Evolutionary conservation across 176 grass and related monocot genomes (phyloP).

Genomic region (Ensete glaucum): DNA sequence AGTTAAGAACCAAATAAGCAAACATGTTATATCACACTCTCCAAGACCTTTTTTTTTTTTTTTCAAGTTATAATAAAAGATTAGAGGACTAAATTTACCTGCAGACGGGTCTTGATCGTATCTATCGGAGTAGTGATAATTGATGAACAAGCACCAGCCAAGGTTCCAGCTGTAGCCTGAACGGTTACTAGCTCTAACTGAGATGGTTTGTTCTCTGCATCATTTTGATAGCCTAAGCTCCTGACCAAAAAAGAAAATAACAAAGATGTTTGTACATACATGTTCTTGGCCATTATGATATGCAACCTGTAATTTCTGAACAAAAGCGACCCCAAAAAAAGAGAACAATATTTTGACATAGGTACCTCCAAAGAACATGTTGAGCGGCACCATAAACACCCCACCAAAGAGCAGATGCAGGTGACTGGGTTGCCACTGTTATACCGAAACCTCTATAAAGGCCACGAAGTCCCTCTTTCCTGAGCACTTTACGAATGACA

Average conservation of each 20-base stretch:
- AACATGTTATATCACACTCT: not conserved
- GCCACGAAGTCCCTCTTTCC: slow-evolving; percentile 57
- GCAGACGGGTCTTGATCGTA: slow-evolving; percentile 92
- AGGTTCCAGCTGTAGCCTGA: slow-evolving; percentile 81
- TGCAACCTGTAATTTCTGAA: too few relatives aligned
- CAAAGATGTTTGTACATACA: not conserved
- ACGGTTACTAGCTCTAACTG: slow-evolving; percentile 65
- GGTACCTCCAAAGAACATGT: slow-evolving; percentile 82
- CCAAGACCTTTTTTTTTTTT: too few relatives aligned
- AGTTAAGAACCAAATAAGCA: not conserved
- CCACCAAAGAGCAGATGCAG: slow-evolving; percentile 99
- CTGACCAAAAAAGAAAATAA: slow-evolving; percentile 28
- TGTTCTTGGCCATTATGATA: too few relatives aligned
- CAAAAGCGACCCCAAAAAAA: not conserved
- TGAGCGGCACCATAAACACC: slow-evolving; percentile 75
- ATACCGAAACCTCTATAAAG: slow-evolving; percentile 93
- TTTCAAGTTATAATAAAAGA: not conserved
- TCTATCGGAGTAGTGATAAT: slow-evolving; percentile 91
- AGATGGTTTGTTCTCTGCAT: slow-evolving; percentile 61
- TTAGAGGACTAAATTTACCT: slow-evolving; percentile 36
- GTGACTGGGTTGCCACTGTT: slow-evolving; percentile 74
- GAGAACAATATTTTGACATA: not conserved
- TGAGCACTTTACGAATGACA: slow-evolving; percentile 69
- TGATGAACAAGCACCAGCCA: slow-evolving; percentile 92
- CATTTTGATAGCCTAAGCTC: slow-evolving; percentile 75